These are phyloP conservation scores for Plantago rigida DNA, from an alignment of 305 asterid species.

Conservation along the genomic window DNA sequence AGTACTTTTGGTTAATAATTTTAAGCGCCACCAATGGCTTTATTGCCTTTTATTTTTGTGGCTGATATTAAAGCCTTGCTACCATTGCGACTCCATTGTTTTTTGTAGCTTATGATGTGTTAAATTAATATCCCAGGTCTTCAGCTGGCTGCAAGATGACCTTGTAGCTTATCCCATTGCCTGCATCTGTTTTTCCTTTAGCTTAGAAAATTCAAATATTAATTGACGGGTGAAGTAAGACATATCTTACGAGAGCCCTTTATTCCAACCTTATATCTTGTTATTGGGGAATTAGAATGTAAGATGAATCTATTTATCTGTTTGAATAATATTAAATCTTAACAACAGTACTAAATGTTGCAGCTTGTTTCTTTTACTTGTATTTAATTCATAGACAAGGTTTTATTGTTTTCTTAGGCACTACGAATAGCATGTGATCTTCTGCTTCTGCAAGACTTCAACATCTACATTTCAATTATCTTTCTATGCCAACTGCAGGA, in stretches of 20 bases:
- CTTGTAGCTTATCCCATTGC: background rate
- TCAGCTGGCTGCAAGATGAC: slow-evolving; percentile 10
- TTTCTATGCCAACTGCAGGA: slow-evolving; percentile 46
- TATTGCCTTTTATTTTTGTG: no score
- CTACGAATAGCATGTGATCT: no score
- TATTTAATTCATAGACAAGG: slow-evolving; percentile 8
- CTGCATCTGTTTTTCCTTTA: background rate
- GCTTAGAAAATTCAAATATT: background rate
- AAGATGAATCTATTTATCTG: background rate
- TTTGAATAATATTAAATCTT: background rate
- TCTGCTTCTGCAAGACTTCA: no score
- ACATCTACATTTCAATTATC: background rate
- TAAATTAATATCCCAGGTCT: slow-evolving; percentile 7
- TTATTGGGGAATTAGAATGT: background rate
- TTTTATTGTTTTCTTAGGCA: slow-evolving; percentile 9
- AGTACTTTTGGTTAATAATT: no score
- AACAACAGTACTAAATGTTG: no score
- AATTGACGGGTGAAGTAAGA: slow-evolving; percentile 15
- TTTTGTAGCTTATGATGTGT: slow-evolving; percentile 4
- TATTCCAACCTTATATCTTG: slow-evolving; percentile 7
- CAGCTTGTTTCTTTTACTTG: background rate
- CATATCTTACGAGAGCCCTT: background rate
- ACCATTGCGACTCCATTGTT: slow-evolving; percentile 6
- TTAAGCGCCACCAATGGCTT: no score
- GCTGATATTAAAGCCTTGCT: no score